These are phyloP conservation scores for Trifolium fragiferum DNA, from an alignment of 306 rosid species.

Conservation along the genomic window DNA sequence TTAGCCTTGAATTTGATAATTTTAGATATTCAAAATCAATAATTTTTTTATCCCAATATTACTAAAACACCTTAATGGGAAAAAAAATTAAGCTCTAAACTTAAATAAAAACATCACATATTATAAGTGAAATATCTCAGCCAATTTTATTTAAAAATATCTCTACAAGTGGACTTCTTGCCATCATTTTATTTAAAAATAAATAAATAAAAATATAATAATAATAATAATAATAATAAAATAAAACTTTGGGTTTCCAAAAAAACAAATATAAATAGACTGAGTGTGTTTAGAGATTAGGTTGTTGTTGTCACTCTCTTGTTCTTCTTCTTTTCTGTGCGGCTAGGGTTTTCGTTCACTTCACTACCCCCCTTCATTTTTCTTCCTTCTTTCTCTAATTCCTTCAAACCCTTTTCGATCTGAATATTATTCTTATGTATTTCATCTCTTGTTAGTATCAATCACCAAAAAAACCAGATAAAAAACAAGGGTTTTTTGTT, in stretches of 20 bases:
- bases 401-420: background rate
- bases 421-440: background rate
- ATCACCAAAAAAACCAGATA: background rate
- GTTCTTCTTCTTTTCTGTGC: background rate
- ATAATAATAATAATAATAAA: background rate
- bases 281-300: constrained; percentile 8
- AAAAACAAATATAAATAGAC: constrained; percentile 22
- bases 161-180: too few relatives aligned
- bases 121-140: too few relatives aligned
- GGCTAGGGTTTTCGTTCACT: constrained; percentile 14
- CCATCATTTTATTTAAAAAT: background rate
- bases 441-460: background rate
- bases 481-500: background rate
- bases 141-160: too few relatives aligned
- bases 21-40: too few relatives aligned
- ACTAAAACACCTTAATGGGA: too few relatives aligned
- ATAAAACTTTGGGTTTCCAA: background rate
- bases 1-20: too few relatives aligned
- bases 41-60: too few relatives aligned
- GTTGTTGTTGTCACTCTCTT: background rate
- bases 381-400: background rate
- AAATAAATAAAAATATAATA: background rate
- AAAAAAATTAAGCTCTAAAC: too few relatives aligned
- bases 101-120: too few relatives aligned
- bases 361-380: background rate